phyloP scores from a whole-genome alignment of 148 eudicot genomes.

The Amaranthus cruentus region DNA sequence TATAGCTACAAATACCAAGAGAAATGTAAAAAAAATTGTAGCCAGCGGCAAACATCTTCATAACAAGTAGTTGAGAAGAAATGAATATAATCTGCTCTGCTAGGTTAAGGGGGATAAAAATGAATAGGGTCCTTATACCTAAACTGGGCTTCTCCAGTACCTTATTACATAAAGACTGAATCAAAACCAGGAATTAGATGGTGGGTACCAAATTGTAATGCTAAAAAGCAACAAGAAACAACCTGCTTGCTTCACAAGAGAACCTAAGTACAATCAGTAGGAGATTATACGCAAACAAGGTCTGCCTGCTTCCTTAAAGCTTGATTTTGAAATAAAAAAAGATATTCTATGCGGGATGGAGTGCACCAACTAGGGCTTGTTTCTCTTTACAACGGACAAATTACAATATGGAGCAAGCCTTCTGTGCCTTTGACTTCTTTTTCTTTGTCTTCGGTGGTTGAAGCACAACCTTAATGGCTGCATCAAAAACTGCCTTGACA shows the following conservation, averaged over 20 bases:
- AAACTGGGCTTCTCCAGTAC: conserved; percentile 36
- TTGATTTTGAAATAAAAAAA: conserved; percentile 25
- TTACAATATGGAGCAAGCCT: conserved; percentile 92
- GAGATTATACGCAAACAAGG: conserved; percentile 29
- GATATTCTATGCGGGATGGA: conserved; percentile 15
- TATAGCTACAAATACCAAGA: conserved; percentile 8
- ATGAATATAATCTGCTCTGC: conserved; percentile 20
- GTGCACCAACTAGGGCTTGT: conserved; percentile 20
- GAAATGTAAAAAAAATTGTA: neutral
- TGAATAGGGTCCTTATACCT: conserved; percentile 13
- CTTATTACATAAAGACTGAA: conserved; percentile 43
- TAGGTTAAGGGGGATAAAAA: conserved; percentile 13
- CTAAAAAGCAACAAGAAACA: conserved; percentile 34
- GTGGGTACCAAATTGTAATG: conserved; percentile 35
- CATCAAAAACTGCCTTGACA: conserved; percentile 88
- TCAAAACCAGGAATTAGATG: conserved; percentile 38
- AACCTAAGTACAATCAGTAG: conserved; percentile 30
- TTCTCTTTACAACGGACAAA: conserved; percentile 38
- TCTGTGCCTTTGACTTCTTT: conserved; percentile 82
- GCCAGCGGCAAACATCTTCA: conserved; percentile 23
- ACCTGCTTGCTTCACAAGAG: conserved; percentile 33
- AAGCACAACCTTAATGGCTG: conserved; percentile 95
- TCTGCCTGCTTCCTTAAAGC: conserved; percentile 46
- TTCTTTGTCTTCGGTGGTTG: conserved; percentile 95
- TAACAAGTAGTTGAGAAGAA: conserved; percentile 23